Evolutionary conservation across 1,284 basidiomycete genomes (phyloP).

Genomic region (Xerocomus nothofagi): DNA sequence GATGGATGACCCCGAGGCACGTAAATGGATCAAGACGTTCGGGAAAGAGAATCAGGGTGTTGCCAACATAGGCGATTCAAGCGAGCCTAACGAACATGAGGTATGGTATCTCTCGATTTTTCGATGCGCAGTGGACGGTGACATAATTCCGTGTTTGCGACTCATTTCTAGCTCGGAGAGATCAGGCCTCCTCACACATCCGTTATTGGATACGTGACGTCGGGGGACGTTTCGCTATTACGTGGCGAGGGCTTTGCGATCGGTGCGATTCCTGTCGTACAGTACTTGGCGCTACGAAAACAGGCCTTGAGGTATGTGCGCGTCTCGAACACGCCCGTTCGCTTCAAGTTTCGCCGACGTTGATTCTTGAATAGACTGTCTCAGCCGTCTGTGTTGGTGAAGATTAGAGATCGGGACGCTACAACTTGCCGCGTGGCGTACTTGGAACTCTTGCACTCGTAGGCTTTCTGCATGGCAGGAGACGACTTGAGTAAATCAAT

Average conservation of each 20-base stretch:
- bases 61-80: slow-evolving; percentile 33
- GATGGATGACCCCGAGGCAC: slow-evolving; percentile 43
- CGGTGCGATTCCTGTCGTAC: slow-evolving; percentile 62
- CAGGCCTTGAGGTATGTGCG: slow-evolving; percentile 50
- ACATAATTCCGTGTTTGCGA: background rate
- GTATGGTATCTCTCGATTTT: slow-evolving; percentile 10
- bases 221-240: slow-evolving; percentile 77
- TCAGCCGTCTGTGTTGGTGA: slow-evolving; percentile 39
- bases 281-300: slow-evolving; percentile 52
- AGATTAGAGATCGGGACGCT: slow-evolving; percentile 48
- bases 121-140: background rate
- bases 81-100: slow-evolving; percentile 45
- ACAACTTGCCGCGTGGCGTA: slow-evolving; percentile 45
- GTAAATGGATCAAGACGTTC: slow-evolving; percentile 22
- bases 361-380: slow-evolving; percentile 18
- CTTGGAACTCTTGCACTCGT: slow-evolving; percentile 38
- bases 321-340: background rate
- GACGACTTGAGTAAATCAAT: background rate
- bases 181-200: slow-evolving; percentile 39
- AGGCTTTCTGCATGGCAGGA: background rate
- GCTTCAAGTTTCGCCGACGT: background rate
- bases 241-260: slow-evolving; percentile 75
- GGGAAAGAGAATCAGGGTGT: slow-evolving; percentile 25
- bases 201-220: slow-evolving; percentile 78
- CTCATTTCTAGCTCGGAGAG: slow-evolving; percentile 45